A percentile compares a stretch with the other conserved stretches of the same genome.
These are phyloP conservation scores for Karstenula rhodostoma DNA, from an alignment of 2,329 filamentous ascomycete genomes.

Conservation along the genomic window DNA sequence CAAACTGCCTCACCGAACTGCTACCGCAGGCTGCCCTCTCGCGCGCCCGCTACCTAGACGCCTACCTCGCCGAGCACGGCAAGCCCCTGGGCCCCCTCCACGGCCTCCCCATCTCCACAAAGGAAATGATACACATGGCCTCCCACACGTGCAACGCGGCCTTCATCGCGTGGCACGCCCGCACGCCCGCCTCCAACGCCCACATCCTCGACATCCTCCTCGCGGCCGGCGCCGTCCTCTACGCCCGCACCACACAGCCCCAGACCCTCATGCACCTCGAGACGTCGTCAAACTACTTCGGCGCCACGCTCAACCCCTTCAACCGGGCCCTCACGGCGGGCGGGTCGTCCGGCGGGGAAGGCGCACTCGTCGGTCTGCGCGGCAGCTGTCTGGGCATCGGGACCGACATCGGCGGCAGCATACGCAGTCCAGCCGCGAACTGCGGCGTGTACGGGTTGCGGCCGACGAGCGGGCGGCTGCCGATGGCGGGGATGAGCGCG, in stretches of 20 bases:
- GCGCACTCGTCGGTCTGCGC: slow-evolving; percentile 60
- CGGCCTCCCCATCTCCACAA: slow-evolving; percentile 56
- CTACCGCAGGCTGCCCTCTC: slow-evolving; percentile 31
- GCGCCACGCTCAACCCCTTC: slow-evolving; percentile 62
- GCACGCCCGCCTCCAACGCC: slow-evolving; percentile 19
- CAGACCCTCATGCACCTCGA: slow-evolving; percentile 64
- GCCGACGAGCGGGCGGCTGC: slow-evolving; percentile 53
- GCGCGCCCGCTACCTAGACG: slow-evolving; percentile 31
- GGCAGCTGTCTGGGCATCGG: slow-evolving; percentile 64
- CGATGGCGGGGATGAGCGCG: slow-evolving; percentile 45
- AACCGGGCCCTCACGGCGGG: slow-evolving; percentile 61
- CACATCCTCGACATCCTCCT: slow-evolving; percentile 30
- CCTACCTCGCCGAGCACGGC: slow-evolving; percentile 42
- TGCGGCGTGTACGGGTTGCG: slow-evolving; percentile 64
- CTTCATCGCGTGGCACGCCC: slow-evolving; percentile 56
- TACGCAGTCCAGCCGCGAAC: slow-evolving; percentile 65
- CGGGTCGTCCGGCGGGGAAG: slow-evolving; percentile 65
- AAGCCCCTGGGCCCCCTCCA: slow-evolving; percentile 55
- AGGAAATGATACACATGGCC: slow-evolving; percentile 62
- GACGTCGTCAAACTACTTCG: slow-evolving; percentile 59
- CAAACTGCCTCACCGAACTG: slow-evolving; percentile 64
- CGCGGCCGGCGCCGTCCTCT: slow-evolving; percentile 59
- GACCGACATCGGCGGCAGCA: slow-evolving; percentile 63
- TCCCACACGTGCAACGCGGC: slow-evolving; percentile 58
- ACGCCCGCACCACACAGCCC: slow-evolving; percentile 63